Percentiles rank a stretch among this genome's conserved stretches.
These are phyloP conservation scores for Penicillium griseofulvum DNA, from an alignment of 2,329 filamentous ascomycete species.

Conservation along the genomic window DNA sequence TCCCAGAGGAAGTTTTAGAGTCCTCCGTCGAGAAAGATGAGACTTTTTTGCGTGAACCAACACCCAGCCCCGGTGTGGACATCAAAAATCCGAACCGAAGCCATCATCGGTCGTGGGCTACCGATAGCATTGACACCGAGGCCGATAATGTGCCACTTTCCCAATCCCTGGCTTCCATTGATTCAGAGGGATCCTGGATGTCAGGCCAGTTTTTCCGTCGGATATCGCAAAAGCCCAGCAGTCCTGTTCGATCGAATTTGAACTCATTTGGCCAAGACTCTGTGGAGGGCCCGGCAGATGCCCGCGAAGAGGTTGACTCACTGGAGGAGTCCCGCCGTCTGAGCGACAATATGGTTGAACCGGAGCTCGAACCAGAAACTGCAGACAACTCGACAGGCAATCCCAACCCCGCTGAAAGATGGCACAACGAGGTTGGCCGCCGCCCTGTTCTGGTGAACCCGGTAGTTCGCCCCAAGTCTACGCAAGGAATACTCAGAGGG, in stretches of 20 bases:
- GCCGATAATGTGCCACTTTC: constrained; percentile 56
- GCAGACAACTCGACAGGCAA: constrained; percentile 10
- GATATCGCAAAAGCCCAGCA: constrained; percentile 45
- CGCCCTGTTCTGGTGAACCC: constrained; percentile 65
- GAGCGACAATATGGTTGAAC: constrained; percentile 53
- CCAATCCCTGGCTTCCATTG: constrained; percentile 87
- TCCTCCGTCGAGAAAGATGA: constrained; percentile 22
- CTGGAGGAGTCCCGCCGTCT: constrained; percentile 19
- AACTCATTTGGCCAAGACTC: constrained; percentile 40
- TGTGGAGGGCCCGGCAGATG: constrained; percentile 42
- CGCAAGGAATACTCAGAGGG: constrained; percentile 58
- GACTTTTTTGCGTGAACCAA: constrained; percentile 25
- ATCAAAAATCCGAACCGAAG: constrained; percentile 29
- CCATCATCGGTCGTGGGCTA: constrained; percentile 37
- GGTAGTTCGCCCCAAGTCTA: constrained; percentile 57
- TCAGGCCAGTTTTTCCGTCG: constrained; percentile 65
- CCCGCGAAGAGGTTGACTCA: constrained; percentile 44
- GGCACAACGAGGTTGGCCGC: constrained; percentile 54
- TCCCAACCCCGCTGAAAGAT: constrained; percentile 43
- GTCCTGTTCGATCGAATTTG: constrained; percentile 41
- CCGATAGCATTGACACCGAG: constrained; percentile 51
- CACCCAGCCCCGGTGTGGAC: constrained; percentile 28
- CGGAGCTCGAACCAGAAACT: constrained; percentile 40
- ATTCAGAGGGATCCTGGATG: constrained; percentile 95
- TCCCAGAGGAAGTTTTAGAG: constrained; percentile 37